Base-by-base conservation (phyloP, 805 yeast species). In the Yamadazyma phyllophila region DNA sequence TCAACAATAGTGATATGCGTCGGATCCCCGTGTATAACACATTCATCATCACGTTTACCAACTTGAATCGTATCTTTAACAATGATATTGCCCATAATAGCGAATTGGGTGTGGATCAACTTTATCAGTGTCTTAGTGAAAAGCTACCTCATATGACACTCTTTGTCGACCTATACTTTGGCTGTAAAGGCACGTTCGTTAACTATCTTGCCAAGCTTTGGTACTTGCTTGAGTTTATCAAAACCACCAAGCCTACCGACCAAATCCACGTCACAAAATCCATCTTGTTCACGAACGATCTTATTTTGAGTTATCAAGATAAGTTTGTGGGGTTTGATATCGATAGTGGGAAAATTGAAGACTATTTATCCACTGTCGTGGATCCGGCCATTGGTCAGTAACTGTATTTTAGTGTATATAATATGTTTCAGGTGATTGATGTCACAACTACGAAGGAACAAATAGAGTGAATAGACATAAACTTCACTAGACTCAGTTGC, bases 281-380 rank as follows among this genome's bases (percentile, higher is more conserved):
- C 4, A 24, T 54, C 3, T 15, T 34, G 5, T 52, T 64, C 9
- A 54, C 55, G 39, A 51, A 50, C 36, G 54, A 51, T 5, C 45
- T 64, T 43, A 43, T 64, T 4, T 38, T 53, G 14, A 38, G 43
- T 7, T 47, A 47, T 35, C 30, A 46, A 26, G 49, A 54, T 11
- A 41, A 45, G 14, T 53, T 59, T 13, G 39, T 52, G 3, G 67
- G 69, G 9, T 54, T 61, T 32, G 48, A 43, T 14, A 52, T 59
- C 26, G 50, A 51, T 35, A 27, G 46, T 20, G 52, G 48, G 7
- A 35, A 53, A 9, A 56, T 63, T n/a, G 53, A 56, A 2, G 60
- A 52, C 20, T 65, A 65, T 47, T 50, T 65, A 11, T 41, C 43
- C 32, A 45, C 44, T 3, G 62, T 62, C 17, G 68, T 57, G 12